Evolutionary conservation across 108 stramenopile genomes (phyloP), one percentile per base, ranked within the genome.

Genomic region (Nitzschia putrida): DNA sequence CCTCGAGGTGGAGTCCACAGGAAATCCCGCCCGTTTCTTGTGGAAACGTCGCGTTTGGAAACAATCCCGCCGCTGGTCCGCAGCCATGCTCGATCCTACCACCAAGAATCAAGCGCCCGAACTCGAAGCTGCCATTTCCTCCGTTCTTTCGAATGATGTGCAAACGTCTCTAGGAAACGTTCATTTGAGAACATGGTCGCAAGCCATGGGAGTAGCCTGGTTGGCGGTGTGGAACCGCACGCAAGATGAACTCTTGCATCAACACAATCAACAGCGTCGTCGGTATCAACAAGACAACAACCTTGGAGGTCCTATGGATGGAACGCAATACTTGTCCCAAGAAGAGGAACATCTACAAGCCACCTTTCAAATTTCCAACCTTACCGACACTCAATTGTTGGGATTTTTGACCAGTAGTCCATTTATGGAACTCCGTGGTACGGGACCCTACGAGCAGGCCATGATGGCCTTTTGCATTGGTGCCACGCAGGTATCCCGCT

Each of bases 31-130:
- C 58, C 72, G 92, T 14, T 64, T 79, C 23, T 56, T 90, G 49
- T 93, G 92, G 92, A 88, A 90, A 69, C 77, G 74, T 4, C 72
- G 77, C 43, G 71, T 80, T 22, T 85, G 92, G 82, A 84, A 74
- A 58, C 64, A 82, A 72, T 71, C 76, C 11, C 78, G 68, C 34
- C 59, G 41, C 16, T 41, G 22, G 22, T 34, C 3, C 3, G 51
- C 40, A 24, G 47, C 8, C 7, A 10, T 20, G 22, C 20, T 11
- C 38, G 14, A 24, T 8, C 61, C 24, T 10, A 52, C 10, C 42
- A 60, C 20, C 45, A 13, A 7, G 40, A 34, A 49, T n/a, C 18
- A 3, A n/a, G 10, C 12, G 39, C 25, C 40, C 9, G 29, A 34
- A 34, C 78, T 86, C 34, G 89, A 90, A 67, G 74, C 78, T n/a